Percentiles rank a stretch among this genome's conserved stretches.
phyloP scores from a whole-genome alignment of 2,329 filamentous ascomycete species.

The Myriosclerotinia duriaeana region DNA sequence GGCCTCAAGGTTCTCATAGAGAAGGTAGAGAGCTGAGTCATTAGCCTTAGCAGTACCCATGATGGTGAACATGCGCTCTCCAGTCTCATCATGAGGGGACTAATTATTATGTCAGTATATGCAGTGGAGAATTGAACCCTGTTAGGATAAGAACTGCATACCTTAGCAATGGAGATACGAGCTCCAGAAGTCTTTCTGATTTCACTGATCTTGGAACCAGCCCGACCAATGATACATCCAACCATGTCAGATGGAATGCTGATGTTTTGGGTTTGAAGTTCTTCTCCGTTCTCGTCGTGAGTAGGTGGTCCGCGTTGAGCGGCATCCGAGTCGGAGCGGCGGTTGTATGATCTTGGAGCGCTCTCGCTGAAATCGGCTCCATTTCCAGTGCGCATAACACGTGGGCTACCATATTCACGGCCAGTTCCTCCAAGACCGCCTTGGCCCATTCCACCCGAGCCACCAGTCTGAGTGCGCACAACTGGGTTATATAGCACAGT shows the following conservation, averaged over 20 bases:
- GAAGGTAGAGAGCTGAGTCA: slow-evolving; percentile 89
- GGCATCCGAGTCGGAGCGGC: slow-evolving; percentile 81
- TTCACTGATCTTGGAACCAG: slow-evolving; percentile 95
- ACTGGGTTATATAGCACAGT: slow-evolving; percentile 97
- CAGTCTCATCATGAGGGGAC: slow-evolving; percentile 91
- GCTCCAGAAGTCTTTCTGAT: slow-evolving; percentile 96
- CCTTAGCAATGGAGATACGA: slow-evolving; percentile 92
- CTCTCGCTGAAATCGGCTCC: slow-evolving; percentile 95
- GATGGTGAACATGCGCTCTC: slow-evolving; percentile 99
- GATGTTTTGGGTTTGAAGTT: slow-evolving; percentile 98
- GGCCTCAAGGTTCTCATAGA: slow-evolving; percentile 98
- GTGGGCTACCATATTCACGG: slow-evolving; percentile 60
- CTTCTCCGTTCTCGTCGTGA: slow-evolving; percentile 93
- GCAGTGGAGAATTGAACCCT: slow-evolving; percentile 25
- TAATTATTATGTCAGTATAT: slow-evolving; percentile 24
- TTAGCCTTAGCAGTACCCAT: slow-evolving; percentile 93
- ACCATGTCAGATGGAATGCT: slow-evolving; percentile 99
- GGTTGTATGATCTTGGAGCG: slow-evolving; percentile 65
- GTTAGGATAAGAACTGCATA: slow-evolving; percentile 39
- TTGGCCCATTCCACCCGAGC: slow-evolving; percentile 42
- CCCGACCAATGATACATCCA: slow-evolving; percentile 96
- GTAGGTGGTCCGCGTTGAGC: slow-evolving; percentile 78
- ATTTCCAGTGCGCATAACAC: slow-evolving; percentile 93
- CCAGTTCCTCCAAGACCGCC: slow-evolving; percentile 50
- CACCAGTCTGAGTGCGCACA: slow-evolving; percentile 74